Evolutionary conservation across 345 rosid genomes (phyloP).

Genomic region (Eucalyptus cloeziana): DNA sequence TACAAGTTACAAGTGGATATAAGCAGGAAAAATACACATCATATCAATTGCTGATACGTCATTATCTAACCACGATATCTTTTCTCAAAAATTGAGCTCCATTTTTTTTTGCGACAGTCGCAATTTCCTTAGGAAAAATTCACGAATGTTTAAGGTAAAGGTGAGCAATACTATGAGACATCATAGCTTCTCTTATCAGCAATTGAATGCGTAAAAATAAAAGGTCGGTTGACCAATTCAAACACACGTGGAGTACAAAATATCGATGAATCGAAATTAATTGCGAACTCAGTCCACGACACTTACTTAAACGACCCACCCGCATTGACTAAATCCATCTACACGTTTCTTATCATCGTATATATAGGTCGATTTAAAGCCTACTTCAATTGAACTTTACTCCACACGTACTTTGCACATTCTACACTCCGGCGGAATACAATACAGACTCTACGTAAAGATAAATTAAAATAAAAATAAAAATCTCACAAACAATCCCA

Average conservation of each 20-base stretch:
- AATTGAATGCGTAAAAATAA: too few species aligned
- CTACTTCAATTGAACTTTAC: background rate
- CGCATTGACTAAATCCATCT: background rate
- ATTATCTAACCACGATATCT: too few species aligned
- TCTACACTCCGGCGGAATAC: background rate
- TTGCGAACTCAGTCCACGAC: fast-evolving
- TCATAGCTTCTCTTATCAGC: background rate
- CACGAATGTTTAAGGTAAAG: background rate
- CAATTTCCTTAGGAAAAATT: too few species aligned
- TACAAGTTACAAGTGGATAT: background rate
- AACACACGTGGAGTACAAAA: background rate
- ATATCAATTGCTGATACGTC: too few species aligned
- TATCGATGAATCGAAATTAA: too few species aligned
- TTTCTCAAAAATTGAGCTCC: too few species aligned
- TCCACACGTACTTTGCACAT: background rate
- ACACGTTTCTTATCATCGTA: background rate
- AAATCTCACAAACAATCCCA: background rate
- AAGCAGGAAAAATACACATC: background rate
- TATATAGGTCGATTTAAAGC: background rate
- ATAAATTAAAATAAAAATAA: background rate
- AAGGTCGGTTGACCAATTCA: background rate
- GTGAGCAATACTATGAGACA: background rate
- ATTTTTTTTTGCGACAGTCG: too few species aligned
- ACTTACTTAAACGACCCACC: background rate
- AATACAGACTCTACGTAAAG: background rate